Conservation (phyloP, 495 filamentous ascomycete species). For the Darksidea phi region DNA sequence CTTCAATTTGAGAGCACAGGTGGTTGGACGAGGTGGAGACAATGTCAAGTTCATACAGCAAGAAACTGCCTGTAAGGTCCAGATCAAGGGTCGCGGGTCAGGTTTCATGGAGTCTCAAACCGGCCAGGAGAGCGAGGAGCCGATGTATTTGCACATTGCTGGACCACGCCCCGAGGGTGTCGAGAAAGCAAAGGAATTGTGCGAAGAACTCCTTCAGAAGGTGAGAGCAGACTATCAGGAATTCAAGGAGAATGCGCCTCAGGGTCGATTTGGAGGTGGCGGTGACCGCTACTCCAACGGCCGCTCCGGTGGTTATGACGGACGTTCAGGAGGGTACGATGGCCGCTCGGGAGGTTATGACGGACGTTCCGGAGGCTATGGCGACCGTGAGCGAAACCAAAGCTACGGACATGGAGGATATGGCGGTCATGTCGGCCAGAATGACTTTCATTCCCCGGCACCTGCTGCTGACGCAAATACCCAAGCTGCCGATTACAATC, state of each 20-base stretch:
- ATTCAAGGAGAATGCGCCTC: constrained; percentile 78
- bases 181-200: constrained; percentile 81
- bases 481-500: constrained; percentile 55
- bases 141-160: constrained; percentile 93
- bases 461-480: constrained; percentile 42
- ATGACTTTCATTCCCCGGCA: constrained; percentile 25
- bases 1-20: constrained; percentile 95
- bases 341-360: too few relatives aligned
- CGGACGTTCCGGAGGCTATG: constrained; percentile 12
- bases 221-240: constrained; percentile 83
- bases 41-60: constrained; percentile 98
- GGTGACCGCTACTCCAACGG: constrained; percentile 38
- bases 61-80: constrained; percentile 89
- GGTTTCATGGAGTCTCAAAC: constrained; percentile 87
- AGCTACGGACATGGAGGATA: constrained; percentile 35
- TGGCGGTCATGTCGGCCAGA: constrained; percentile 11
- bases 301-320: too few relatives aligned
- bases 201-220: constrained; percentile 78
- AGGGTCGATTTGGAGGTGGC: constrained; percentile 38
- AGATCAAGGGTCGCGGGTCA: constrained; percentile 97
- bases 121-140: constrained; percentile 83
- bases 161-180: constrained; percentile 86
- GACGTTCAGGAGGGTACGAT: too few relatives aligned
- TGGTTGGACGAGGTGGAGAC: constrained; percentile 87
- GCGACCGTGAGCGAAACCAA: constrained; percentile 35